Evolutionary conservation across 1,284 basidiomycete species (phyloP).

Genomic region (Papiliotrema nemorosa): DNA sequence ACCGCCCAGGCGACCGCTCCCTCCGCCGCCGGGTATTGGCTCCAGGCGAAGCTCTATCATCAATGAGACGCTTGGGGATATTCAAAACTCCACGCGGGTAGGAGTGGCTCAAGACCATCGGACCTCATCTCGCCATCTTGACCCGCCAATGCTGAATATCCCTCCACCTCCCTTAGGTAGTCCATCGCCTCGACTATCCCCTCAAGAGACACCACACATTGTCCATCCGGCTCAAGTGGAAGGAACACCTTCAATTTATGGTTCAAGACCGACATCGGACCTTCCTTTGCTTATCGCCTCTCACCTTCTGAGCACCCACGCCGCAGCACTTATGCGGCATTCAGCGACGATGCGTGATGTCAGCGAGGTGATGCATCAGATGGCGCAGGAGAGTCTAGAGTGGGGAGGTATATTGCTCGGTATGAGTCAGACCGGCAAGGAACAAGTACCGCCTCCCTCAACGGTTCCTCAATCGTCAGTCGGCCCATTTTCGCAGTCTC

Average conservation of each 20-base stretch:
- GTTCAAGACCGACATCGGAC: not conserved
- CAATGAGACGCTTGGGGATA: too few species aligned
- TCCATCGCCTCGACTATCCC: too few species aligned
- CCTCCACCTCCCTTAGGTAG: too few species aligned
- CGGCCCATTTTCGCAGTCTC: not conserved
- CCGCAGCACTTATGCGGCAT: constrained; percentile 24
- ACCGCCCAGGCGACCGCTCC: too few species aligned
- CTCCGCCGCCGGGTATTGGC: too few species aligned
- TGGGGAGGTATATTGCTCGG: constrained; percentile 27
- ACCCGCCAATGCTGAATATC: too few species aligned
- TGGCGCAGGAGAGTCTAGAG: constrained; percentile 30
- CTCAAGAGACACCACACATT: too few species aligned
- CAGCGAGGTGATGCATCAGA: constrained; percentile 20
- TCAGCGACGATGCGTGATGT: constrained; percentile 20
- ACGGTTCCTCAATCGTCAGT: not conserved
- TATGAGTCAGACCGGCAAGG: constrained; percentile 10
- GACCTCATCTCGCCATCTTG: too few species aligned
- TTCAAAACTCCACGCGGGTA: too few species aligned
- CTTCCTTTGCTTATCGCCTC: constrained; percentile 27
- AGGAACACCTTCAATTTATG: not conserved
- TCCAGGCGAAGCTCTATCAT: too few species aligned
- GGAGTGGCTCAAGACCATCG: too few species aligned
- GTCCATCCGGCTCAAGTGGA: not conserved
- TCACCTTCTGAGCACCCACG: constrained; percentile 34
- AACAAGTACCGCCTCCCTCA: not conserved